phyloP scores from a whole-genome alignment of 2,329 filamentous ascomycete genomes.

The Trichoderma pleuroti region DNA sequence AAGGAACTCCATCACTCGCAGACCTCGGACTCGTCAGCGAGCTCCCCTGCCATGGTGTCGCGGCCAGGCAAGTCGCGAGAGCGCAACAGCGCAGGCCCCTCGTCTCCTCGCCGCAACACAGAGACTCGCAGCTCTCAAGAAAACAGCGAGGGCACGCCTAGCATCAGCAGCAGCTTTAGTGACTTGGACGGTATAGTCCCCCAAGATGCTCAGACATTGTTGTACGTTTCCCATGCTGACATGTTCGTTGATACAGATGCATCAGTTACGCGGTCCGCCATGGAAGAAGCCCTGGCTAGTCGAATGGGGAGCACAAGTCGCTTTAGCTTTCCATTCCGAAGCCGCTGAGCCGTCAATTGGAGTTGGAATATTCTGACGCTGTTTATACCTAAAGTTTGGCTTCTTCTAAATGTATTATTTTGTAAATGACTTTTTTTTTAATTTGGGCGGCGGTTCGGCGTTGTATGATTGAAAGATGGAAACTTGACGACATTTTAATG shows the following conservation, averaged over 20 bases:
- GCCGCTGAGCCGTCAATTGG: constrained; percentile 52
- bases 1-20: constrained; percentile 46
- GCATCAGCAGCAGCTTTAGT: constrained; percentile 83
- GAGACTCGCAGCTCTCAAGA: constrained; percentile 52
- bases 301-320: constrained; percentile 39
- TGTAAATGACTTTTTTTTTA: background rate
- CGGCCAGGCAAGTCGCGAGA: constrained; percentile 32
- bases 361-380: constrained; percentile 24
- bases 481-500: background rate
- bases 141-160: constrained; percentile 69
- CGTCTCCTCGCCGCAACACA: constrained; percentile 57
- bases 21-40: constrained; percentile 61
- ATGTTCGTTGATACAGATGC: constrained; percentile 52
- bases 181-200: constrained; percentile 66
- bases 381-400: background rate
- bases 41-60: constrained; percentile 45
- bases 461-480: background rate
- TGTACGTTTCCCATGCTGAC: background rate
- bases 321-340: constrained; percentile 65
- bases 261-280: constrained; percentile 73
- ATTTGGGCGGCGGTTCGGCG: background rate
- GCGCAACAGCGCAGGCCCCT: constrained; percentile 40
- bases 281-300: constrained; percentile 72
- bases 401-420: background rate
- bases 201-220: background rate